These are phyloP conservation scores for Ophiocordyceps camponoti-floridani DNA, from an alignment of 2,329 filamentous ascomycete genomes.

Conservation along the genomic window DNA sequence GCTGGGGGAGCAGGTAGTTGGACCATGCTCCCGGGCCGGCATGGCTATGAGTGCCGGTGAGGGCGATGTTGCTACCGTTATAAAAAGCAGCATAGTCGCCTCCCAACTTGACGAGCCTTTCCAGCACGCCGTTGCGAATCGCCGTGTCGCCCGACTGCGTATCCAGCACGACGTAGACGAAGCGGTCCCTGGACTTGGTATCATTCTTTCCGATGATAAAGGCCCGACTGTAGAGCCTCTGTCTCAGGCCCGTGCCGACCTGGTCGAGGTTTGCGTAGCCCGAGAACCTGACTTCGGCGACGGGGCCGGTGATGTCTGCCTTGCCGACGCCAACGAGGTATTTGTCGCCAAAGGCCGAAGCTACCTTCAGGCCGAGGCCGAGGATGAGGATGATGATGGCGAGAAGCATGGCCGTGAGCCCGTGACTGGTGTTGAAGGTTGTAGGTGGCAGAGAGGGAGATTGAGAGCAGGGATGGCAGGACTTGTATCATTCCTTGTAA, in stretches of 20 bases:
- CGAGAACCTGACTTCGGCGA: conserved; percentile 81
- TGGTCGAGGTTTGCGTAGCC: conserved; percentile 82
- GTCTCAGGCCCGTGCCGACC: conserved; percentile 65
- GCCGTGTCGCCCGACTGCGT: conserved; percentile 80
- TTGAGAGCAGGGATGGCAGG: not conserved
- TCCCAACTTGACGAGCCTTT: conserved; percentile 53
- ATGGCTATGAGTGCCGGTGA: conserved; percentile 88
- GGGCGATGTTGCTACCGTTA: conserved; percentile 62
- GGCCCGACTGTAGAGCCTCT: conserved; percentile 66
- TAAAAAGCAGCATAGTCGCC: conserved; percentile 55
- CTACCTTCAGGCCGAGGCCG: conserved; percentile 29
- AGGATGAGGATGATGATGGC: not conserved
- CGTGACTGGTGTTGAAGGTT: no score
- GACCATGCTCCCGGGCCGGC: conserved; percentile 83
- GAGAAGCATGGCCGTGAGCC: no score
- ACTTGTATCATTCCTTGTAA: no score
- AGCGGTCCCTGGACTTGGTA: conserved; percentile 48
- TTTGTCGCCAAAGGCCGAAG: not conserved
- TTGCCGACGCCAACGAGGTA: conserved; percentile 34
- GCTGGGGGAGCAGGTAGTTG: conserved; percentile 84
- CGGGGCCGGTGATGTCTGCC: conserved; percentile 49
- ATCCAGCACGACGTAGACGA: conserved; percentile 79
- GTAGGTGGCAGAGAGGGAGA: no score
- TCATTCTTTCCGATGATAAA: conserved; percentile 56
- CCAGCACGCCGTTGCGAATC: conserved; percentile 68